phyloP scores from a whole-genome alignment of 495 filamentous ascomycete species.

The Lindgomyces ingoldianus region DNA sequence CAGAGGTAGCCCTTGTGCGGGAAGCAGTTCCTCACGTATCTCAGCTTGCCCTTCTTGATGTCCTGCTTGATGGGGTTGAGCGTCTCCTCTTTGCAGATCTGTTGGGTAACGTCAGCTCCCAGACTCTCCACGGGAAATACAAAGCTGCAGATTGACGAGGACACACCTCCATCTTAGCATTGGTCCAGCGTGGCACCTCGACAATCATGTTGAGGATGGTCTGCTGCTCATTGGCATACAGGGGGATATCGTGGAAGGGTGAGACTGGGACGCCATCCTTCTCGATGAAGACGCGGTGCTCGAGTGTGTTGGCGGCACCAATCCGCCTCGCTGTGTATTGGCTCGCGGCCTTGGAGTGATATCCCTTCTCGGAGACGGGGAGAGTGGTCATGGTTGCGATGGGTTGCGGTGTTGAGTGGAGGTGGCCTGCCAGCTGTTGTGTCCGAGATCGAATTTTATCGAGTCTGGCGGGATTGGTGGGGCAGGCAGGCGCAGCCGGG shows the following conservation, averaged over 20 bases:
- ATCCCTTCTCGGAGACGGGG: no score
- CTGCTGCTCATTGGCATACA: slow-evolving; percentile 92
- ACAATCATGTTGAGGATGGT: slow-evolving; percentile 98
- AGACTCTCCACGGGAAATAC: neutral
- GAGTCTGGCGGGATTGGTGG: slow-evolving; percentile 32
- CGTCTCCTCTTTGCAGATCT: slow-evolving; percentile 97
- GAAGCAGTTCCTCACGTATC: slow-evolving; percentile 99
- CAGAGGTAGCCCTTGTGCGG: slow-evolving; percentile 99
- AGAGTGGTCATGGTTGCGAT: slow-evolving; percentile 46
- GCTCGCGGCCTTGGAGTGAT: slow-evolving; percentile 54
- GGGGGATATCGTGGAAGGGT: slow-evolving; percentile 97
- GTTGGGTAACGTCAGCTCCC: slow-evolving; percentile 32
- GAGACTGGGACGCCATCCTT: slow-evolving; percentile 92
- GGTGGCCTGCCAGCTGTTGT: slow-evolving; percentile 41
- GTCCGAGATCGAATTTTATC: slow-evolving; percentile 41
- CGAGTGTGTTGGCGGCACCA: slow-evolving; percentile 85
- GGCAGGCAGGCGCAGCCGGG: slow-evolving; percentile 29
- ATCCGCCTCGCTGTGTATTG: slow-evolving; percentile 77
- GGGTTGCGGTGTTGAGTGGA: slow-evolving; percentile 16
- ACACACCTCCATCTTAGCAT: slow-evolving; percentile 95
- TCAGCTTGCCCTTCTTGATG: slow-evolving; percentile 87
- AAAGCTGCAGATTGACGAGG: neutral
- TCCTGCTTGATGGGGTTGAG: slow-evolving; percentile 97
- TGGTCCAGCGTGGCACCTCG: slow-evolving; percentile 99
- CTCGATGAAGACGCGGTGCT: slow-evolving; percentile 97